Percentiles rank a stretch among this genome's conserved stretches.
Evolutionary conservation across 306 rosid species (phyloP).

Genomic region (Cucumis melo): DNA sequence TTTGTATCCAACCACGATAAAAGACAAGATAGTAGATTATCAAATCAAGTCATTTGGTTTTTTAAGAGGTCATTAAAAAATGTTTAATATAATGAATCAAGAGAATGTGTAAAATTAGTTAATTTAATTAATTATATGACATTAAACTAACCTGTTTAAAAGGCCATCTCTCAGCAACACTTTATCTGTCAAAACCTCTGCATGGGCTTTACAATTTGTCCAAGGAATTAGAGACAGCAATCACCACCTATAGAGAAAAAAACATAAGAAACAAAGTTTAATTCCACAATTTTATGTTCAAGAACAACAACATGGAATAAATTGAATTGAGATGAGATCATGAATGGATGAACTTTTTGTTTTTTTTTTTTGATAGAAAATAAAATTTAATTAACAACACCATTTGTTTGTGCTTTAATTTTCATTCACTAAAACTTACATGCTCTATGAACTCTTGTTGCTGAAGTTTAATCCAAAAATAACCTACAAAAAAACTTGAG

Average conservation of each 20-base stretch:
- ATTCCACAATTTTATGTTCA: neutral
- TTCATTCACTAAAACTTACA: no score
- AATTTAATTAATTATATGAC: neutral
- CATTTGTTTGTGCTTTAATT: neutral
- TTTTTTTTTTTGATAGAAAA: neutral
- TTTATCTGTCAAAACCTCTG: neutral
- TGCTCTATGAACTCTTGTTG: neutral
- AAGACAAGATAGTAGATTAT: neutral
- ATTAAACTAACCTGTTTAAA: neutral
- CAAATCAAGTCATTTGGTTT: no score
- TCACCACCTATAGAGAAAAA: neutral
- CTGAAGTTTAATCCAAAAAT: neutral
- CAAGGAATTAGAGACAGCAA: constrained; percentile 4
- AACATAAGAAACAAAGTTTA: neutral
- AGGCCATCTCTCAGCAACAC: neutral
- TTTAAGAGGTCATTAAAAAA: no score
- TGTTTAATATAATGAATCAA: neutral
- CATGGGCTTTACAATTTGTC: neutral
- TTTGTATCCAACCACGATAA: no score
- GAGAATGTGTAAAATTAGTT: no score
- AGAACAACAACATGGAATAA: neutral
- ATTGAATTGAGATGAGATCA: neutral
- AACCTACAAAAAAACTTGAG: neutral
- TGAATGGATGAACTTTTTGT: neutral
- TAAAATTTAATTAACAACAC: neutral